Evolutionary conservation across 2,329 filamentous ascomycete species (phyloP).

Genomic region (Aureobasidium pullulans): DNA sequence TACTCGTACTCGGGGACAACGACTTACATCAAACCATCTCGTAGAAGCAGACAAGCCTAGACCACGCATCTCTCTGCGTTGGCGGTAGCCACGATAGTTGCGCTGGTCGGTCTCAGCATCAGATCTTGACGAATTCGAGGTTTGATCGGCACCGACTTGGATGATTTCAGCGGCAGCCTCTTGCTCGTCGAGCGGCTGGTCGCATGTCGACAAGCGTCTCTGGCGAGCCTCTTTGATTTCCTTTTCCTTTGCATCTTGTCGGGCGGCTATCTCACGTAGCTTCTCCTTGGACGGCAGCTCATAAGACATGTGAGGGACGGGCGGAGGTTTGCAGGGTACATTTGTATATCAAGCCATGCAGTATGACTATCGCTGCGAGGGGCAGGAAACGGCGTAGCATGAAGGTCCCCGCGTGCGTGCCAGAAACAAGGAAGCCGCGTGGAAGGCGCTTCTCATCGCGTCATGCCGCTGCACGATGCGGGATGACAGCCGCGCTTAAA

Average conservation of each 20-base stretch:
- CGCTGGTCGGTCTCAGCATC: constrained; percentile 37
- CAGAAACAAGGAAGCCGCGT: not conserved
- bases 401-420: not conserved
- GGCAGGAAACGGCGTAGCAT: not conserved
- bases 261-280: constrained; percentile 27
- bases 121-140: constrained; percentile 18
- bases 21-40: constrained; percentile 61
- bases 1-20: not conserved
- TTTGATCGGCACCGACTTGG: constrained; percentile 15
- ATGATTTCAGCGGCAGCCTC: constrained; percentile 28
- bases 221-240: constrained; percentile 19
- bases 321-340: not conserved
- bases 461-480: not conserved
- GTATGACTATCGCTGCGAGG: not conserved
- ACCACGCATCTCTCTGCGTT: constrained; percentile 62
- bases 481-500: not conserved
- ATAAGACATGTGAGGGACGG: constrained; percentile 4
- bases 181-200: constrained; percentile 17
- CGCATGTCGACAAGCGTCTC: not conserved
- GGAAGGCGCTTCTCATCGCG: not conserved
- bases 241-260: constrained; percentile 25
- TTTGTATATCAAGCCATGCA: not conserved
- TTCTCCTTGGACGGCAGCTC: constrained; percentile 26
- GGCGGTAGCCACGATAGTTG: constrained; percentile 70
- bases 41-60: constrained; percentile 61